phyloP scores from a whole-genome alignment of 2,329 filamentous ascomycete species.

The Ambrosiella beaveri region DNA sequence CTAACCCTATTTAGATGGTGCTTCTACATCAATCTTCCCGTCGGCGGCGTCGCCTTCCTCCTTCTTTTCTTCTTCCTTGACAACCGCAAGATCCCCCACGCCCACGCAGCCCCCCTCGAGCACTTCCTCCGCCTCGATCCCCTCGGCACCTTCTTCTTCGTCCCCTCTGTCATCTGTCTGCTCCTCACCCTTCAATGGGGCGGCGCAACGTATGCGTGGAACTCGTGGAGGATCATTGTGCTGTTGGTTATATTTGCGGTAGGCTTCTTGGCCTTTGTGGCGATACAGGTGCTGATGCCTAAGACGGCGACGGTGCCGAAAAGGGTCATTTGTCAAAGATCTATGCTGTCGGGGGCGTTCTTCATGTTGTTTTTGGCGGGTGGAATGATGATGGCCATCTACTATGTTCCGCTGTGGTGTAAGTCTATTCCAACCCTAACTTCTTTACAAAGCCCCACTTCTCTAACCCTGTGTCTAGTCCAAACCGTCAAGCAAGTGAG shows the following conservation, averaged over 20 bases:
- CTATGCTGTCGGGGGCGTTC: slow-evolving; percentile 30
- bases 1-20: slow-evolving; percentile 27
- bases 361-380: slow-evolving; percentile 31
- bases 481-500: slow-evolving; percentile 36
- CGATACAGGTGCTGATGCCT: slow-evolving; percentile 35
- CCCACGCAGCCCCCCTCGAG: slow-evolving; percentile 18
- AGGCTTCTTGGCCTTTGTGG: slow-evolving; percentile 29
- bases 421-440: slow-evolving; percentile 18
- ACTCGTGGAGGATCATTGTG: slow-evolving; percentile 32
- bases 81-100: slow-evolving; percentile 18
- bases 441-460: not conserved
- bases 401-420: slow-evolving; percentile 39
- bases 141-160: slow-evolving; percentile 40
- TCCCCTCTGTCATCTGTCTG: slow-evolving; percentile 41
- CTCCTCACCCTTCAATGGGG: slow-evolving; percentile 49
- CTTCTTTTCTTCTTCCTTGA: slow-evolving; percentile 33
- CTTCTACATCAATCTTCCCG: slow-evolving; percentile 41
- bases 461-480: slow-evolving; percentile 21
- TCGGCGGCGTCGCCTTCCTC: slow-evolving; percentile 33
- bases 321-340: slow-evolving; percentile 36
- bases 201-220: slow-evolving; percentile 36
- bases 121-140: slow-evolving; percentile 39
- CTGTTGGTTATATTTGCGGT: slow-evolving; percentile 35
- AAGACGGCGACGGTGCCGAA: slow-evolving; percentile 40
- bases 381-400: slow-evolving; percentile 36